These are phyloP conservation scores for Trypanosoma platydactyli DNA, from an alignment of 208 protist genomes.

Conservation along the genomic window DNA sequence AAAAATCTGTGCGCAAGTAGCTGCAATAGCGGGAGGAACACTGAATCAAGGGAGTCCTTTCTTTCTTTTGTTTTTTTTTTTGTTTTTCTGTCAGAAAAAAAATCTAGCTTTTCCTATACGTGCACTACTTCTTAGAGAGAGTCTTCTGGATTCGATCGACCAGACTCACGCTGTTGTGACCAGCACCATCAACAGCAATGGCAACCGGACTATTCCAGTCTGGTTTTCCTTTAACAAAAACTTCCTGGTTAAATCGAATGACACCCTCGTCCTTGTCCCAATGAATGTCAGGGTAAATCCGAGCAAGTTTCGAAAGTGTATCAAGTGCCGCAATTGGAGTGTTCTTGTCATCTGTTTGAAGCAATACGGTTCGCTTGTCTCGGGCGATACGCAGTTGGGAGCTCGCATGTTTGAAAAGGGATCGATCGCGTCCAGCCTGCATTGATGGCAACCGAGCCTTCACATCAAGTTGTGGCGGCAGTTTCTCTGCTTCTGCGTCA, in stretches of 20 bases:
- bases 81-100: neutral
- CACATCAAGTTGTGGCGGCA: constrained; percentile 58
- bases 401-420: constrained; percentile 79
- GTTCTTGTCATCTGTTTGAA: constrained; percentile 45
- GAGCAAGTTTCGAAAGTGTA: constrained; percentile 57
- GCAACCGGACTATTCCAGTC: constrained; percentile 67
- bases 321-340: constrained; percentile 73
- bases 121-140: constrained; percentile 62
- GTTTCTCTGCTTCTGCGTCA: constrained; percentile 36
- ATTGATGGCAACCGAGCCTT: constrained; percentile 76
- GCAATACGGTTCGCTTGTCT: constrained; percentile 34
- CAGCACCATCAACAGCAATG: constrained; percentile 52
- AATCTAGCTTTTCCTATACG: constrained; percentile 7
- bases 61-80: constrained; percentile 10
- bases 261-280: constrained; percentile 75
- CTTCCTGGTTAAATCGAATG: constrained; percentile 70
- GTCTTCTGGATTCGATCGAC: constrained; percentile 68
- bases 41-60: too few species aligned
- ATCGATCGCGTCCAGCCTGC: constrained; percentile 79
- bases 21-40: too few species aligned
- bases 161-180: constrained; percentile 48
- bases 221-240: constrained; percentile 71
- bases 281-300: constrained; percentile 75
- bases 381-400: constrained; percentile 70
- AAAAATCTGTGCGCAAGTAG: too few species aligned